Evolutionary conservation across 805 yeast genomes (phyloP).

Genomic region (Metschnikowia aberdeeniae): DNA sequence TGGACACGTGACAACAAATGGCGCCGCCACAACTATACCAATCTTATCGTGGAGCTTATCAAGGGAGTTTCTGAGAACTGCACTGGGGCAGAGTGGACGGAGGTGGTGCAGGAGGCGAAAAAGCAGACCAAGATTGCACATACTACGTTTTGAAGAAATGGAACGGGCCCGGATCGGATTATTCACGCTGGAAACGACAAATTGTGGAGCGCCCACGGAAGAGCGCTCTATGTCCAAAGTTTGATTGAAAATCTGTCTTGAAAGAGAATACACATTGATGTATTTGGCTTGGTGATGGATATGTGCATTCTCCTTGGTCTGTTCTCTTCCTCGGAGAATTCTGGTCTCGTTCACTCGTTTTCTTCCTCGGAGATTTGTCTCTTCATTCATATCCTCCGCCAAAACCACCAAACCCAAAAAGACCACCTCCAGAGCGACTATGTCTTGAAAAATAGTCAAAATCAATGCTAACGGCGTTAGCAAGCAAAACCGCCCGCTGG

Average conservation of each 20-base stretch:
- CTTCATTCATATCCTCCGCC: constrained; percentile 10
- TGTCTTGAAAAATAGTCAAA: constrained; percentile 97
- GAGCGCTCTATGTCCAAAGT: background rate
- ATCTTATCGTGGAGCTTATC: constrained; percentile 44
- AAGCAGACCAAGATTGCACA: constrained; percentile 11
- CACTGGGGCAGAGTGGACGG: constrained; percentile 39
- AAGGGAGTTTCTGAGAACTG: constrained; percentile 35
- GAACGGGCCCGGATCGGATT: background rate
- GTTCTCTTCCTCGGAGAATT: no score
- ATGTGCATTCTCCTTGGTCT: no score
- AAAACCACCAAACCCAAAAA: constrained; percentile 21
- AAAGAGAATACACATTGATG: no score
- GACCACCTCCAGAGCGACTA: constrained; percentile 51
- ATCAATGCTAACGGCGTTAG: constrained; percentile 87
- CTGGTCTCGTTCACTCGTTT: no score
- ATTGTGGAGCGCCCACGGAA: no score
- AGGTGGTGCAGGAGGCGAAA: constrained; percentile 24
- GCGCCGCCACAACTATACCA: constrained; percentile 52
- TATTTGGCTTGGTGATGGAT: no score
- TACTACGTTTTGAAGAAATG: background rate
- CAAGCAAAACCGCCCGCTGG: constrained; percentile 81
- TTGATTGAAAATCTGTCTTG: no score
- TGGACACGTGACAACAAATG: constrained; percentile 55
- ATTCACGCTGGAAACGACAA: background rate
- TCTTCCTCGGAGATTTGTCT: no score